Evolutionary conservation across 352 stramenopile species (phyloP).

Genomic region (Globisporangium irregulare): DNA sequence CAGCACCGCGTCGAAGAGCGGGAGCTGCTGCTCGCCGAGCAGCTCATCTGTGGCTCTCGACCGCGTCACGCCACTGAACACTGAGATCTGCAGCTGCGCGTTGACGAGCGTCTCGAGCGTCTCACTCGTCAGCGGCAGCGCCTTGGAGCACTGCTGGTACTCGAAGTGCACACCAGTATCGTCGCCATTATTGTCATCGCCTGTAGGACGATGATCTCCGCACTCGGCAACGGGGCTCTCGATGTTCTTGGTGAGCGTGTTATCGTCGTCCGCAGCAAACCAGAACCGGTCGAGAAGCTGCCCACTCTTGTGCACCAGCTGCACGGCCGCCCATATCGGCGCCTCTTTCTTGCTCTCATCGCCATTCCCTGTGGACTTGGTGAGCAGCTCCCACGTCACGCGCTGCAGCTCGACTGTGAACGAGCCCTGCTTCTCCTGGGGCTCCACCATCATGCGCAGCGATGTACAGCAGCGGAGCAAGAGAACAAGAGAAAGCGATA

Average conservation of each 20-base stretch:
- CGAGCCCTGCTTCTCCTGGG: conserved; percentile 20
- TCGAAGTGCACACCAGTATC: conserved; percentile 14
- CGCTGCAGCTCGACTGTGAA: conserved; percentile 38
- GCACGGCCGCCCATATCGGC: conserved; percentile 38
- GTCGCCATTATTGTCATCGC: not conserved
- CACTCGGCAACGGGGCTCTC: conserved; percentile 9
- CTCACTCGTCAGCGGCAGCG: conserved; percentile 30
- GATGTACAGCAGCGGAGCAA: not conserved
- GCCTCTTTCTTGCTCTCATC: conserved; percentile 10
- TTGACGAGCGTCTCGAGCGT: conserved; percentile 38
- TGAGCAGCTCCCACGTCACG: conserved; percentile 23
- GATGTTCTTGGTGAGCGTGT: conserved; percentile 42
- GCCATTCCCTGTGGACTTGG: no score
- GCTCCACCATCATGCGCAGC: not conserved
- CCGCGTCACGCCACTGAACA: conserved; percentile 37
- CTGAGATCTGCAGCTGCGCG: conserved; percentile 33
- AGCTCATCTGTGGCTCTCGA: conserved; percentile 30
- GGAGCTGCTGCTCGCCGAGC: conserved; percentile 34
- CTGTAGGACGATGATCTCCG: not conserved
- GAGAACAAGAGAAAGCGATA: not conserved
- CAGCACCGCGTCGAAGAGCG: conserved; percentile 34
- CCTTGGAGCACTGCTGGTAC: conserved; percentile 53
- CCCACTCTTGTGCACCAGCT: conserved; percentile 29
- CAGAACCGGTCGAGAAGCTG: conserved; percentile 40
- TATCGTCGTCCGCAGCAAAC: conserved; percentile 52